phyloP scores from a whole-genome alignment of 306 rosid species.

The Echinosophora koreensis region DNA sequence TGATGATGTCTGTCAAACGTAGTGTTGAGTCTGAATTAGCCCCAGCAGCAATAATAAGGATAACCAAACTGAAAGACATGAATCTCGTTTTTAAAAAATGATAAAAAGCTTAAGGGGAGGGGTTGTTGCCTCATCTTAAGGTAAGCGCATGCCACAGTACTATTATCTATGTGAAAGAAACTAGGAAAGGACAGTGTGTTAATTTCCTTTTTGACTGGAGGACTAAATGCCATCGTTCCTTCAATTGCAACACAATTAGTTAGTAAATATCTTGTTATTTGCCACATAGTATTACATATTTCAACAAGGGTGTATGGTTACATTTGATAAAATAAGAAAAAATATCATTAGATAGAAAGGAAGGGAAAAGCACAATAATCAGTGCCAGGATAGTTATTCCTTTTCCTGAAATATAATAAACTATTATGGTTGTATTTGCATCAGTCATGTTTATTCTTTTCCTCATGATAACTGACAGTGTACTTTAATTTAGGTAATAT shows the following conservation, averaged over 20 bases:
- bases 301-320: neutral
- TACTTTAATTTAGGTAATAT: neutral
- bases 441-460: neutral
- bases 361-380: no score
- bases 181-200: neutral
- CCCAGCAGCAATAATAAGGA: neutral
- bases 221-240: neutral
- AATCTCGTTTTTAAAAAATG: no score
- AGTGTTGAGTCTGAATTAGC: neutral
- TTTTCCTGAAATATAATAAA: neutral
- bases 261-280: neutral
- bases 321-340: no score
- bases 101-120: neutral
- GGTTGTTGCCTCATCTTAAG: neutral
- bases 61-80: neutral
- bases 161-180: neutral
- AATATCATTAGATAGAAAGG: no score
- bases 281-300: neutral
- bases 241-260: neutral
- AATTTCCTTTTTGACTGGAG: slow-evolving; percentile 13
- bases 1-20: no score
- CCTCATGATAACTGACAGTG: neutral
- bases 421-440: neutral
- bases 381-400: neutral
- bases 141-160: neutral